Conservation (phyloP, 2,329 filamentous ascomycete species). For the Cladosporium sp. region DNA sequence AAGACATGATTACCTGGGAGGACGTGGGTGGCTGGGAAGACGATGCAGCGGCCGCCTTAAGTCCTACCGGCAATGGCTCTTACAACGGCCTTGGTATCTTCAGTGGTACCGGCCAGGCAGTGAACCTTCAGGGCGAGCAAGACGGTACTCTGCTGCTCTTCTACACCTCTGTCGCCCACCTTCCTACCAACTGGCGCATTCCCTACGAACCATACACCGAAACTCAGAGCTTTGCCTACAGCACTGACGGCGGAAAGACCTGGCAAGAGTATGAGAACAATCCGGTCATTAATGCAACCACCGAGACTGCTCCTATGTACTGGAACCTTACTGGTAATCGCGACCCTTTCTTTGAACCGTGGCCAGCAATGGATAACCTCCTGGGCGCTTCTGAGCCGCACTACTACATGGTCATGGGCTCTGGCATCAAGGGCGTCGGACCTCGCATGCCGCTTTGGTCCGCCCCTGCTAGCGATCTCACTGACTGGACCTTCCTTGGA, state of each 20-base stretch:
- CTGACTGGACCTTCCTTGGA: constrained; percentile 45
- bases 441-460: constrained; percentile 46
- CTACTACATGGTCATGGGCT: constrained; percentile 44
- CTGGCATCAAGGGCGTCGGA: constrained; percentile 45
- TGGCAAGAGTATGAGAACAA: constrained; percentile 46
- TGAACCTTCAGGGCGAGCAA: constrained; percentile 44
- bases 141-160: constrained; percentile 45
- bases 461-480: constrained; percentile 41
- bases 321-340: constrained; percentile 44
- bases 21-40: constrained; percentile 46
- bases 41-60: constrained; percentile 36
- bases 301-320: constrained; percentile 34
- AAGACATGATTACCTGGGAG: constrained; percentile 42
- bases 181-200: constrained; percentile 44
- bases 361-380: constrained; percentile 40
- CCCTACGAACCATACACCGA: constrained; percentile 44
- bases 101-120: constrained; percentile 48
- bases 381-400: constrained; percentile 40
- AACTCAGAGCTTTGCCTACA: constrained; percentile 43
- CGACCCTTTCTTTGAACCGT: constrained; percentile 34
- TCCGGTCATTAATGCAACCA: constrained; percentile 39
- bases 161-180: constrained; percentile 45
- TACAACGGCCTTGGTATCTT: constrained; percentile 53
- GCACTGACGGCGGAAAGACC: constrained; percentile 43
- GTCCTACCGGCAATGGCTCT: constrained; percentile 37